Percentiles rank a stretch among this genome's conserved stretches.
These are phyloP conservation scores for Skeletonema menzelii DNA, from an alignment of 108 stramenopile species.

Conservation along the genomic window DNA sequence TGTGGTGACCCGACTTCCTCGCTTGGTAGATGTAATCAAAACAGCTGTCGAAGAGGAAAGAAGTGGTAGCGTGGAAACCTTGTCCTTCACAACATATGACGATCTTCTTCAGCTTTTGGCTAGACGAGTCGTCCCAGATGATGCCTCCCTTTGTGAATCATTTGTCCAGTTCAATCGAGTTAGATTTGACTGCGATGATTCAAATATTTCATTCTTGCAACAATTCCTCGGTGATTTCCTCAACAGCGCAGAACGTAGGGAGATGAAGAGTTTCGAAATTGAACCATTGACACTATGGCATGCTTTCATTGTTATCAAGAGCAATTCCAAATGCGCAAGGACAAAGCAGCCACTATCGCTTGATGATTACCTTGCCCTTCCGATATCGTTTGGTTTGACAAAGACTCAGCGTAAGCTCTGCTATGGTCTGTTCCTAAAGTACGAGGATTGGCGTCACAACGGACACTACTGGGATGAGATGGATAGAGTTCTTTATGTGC, in stretches of 20 bases:
- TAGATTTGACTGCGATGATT: slow-evolving; percentile 11
- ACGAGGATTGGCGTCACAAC: background rate
- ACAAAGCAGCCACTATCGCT: slow-evolving; percentile 9
- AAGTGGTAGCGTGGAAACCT: background rate
- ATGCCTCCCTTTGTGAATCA: background rate
- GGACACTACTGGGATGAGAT: slow-evolving; percentile 9
- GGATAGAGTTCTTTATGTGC: slow-evolving; percentile 16
- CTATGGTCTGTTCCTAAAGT: slow-evolving; percentile 2
- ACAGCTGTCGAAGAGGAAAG: slow-evolving; percentile 7
- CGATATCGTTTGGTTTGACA: slow-evolving; percentile 1
- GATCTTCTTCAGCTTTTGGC: slow-evolving; percentile 7
- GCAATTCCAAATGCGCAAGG: slow-evolving; percentile 1
- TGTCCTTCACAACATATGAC: slow-evolving; percentile 16
- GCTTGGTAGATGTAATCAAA: slow-evolving; percentile 13
- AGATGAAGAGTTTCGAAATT: slow-evolving; percentile 2
- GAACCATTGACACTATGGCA: slow-evolving; percentile 14
- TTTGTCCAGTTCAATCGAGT: slow-evolving; percentile 9
- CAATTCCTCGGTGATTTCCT: slow-evolving; percentile 4
- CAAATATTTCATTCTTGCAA: background rate
- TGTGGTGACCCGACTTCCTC: slow-evolving; percentile 12
- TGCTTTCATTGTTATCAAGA: slow-evolving; percentile 13
- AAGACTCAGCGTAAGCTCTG: background rate
- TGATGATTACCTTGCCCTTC: slow-evolving; percentile 6
- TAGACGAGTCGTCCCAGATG: slow-evolving; percentile 13
- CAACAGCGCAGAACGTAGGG: slow-evolving; percentile 6